phyloP scores from a whole-genome alignment of 2,329 filamentous ascomycete species.

The Aschersonia sp. region DNA sequence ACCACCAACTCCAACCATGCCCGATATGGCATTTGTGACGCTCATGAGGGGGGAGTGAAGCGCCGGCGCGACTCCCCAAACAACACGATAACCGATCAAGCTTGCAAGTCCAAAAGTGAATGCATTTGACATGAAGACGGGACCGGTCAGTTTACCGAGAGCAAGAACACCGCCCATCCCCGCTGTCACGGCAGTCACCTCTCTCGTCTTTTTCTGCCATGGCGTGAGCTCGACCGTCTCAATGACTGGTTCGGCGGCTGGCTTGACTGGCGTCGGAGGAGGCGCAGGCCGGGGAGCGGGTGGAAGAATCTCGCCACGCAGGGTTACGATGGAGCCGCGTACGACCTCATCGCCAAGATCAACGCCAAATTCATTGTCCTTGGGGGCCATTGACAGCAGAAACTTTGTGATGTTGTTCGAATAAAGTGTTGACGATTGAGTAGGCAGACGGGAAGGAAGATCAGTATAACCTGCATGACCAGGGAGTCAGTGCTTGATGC shows the following conservation, averaged over 20 bases:
- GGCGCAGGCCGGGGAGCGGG: constrained; percentile 55
- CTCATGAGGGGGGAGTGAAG: constrained; percentile 85
- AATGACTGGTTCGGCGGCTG: constrained; percentile 28
- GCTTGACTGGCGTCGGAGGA: constrained; percentile 33
- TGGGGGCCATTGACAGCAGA: constrained; percentile 65
- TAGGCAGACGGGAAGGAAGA: constrained; percentile 71
- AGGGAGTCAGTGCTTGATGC: not conserved
- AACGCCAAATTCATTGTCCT: constrained; percentile 66
- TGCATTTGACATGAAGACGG: constrained; percentile 76
- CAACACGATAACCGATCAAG: constrained; percentile 74
- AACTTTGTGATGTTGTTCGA: constrained; percentile 92
- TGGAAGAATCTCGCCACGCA: constrained; percentile 62
- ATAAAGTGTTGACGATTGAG: constrained; percentile 80
- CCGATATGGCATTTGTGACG: constrained; percentile 85
- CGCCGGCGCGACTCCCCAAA: constrained; percentile 75
- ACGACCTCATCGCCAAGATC: constrained; percentile 77
- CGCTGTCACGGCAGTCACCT: constrained; percentile 60
- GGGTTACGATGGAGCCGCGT: constrained; percentile 69
- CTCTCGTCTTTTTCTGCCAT: constrained; percentile 65
- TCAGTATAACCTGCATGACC: constrained; percentile 57
- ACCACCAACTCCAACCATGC: constrained; percentile 80
- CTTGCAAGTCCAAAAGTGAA: constrained; percentile 77
- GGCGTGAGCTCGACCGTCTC: constrained; percentile 58
- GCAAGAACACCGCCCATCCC: constrained; percentile 65
- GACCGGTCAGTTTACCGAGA: constrained; percentile 67